Base-by-base conservation (phyloP, 1,139 yeast genomes). In the Pichia sp. region DNA sequence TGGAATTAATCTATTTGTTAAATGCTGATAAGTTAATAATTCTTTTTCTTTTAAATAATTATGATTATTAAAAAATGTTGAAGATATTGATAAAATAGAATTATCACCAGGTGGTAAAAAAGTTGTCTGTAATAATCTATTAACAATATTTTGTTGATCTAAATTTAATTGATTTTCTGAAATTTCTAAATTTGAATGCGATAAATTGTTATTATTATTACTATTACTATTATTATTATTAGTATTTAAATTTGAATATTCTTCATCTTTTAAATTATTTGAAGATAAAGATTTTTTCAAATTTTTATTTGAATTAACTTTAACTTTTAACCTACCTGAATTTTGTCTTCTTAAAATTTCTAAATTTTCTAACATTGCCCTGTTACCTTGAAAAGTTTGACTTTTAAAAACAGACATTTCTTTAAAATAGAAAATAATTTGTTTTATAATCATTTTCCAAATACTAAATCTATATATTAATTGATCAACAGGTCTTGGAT, bases 371-470 rank as follows among this genome's bases (percentile, higher is more conserved):
- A 82, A 72, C 63, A 85, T 67, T 58, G 83, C 87, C 51, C 71
- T 71, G 59, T 81, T 81, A 50, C 84, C 75, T 57, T 80, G 75
- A 44, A 84, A 79, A 55, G 80, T 82, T 56, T 83, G 85, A 62
- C 82, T 86, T 59, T 82, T 83, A 32, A 85, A 82, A 49, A 80
- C 69, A 4, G 81, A 69, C 40, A 81, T 72, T 56, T 83, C 86
- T 54, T 77, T 78, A 56, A 81, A 74, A 62, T 85, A 85, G 53
- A 72, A 71, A 34, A 79, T 70, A 52, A 84, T 62, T 25, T 85
- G 79, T 57, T 80, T 81, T 54, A 85, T 72, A 52, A 84, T 75
- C 63, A 78, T 78, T 59, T 83, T 80, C 88, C 90, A 85, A 50
- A 77, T 74, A 52, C 81, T 79, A 64, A 85, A 84, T 59, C 85